phyloP scores from a whole-genome alignment of 2,329 filamentous ascomycete species.

The Botryosphaeria dothidea region DNA sequence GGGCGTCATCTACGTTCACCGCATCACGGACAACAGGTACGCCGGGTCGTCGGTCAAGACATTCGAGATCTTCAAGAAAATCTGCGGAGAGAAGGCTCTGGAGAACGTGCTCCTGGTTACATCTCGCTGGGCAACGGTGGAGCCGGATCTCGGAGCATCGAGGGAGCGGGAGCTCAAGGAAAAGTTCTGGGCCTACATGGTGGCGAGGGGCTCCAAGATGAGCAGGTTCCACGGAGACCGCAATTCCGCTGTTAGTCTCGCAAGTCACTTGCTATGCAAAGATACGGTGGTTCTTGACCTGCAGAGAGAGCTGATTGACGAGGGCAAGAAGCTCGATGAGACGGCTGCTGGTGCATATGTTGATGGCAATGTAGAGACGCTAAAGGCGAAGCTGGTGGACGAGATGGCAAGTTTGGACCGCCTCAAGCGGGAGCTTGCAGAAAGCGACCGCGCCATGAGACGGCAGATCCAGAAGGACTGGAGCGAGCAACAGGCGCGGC shows the following conservation, averaged over 20 bases:
- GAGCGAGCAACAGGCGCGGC: constrained; percentile 14
- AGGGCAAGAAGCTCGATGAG: background rate
- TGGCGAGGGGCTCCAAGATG: no score
- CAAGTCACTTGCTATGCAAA: constrained; percentile 15
- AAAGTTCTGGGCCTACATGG: no score
- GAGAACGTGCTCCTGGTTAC: no score
- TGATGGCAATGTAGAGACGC: background rate
- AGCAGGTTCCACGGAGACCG: constrained; percentile 19
- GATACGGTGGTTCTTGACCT: constrained; percentile 1
- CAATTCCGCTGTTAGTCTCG: constrained; percentile 1
- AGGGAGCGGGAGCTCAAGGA: no score
- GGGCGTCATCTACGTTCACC: no score
- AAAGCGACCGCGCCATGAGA: constrained; percentile 18
- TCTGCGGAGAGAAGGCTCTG: no score
- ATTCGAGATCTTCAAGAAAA: no score
- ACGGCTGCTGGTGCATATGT: constrained; percentile 11
- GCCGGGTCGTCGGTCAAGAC: no score
- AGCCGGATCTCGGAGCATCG: no score
- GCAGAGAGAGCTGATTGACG: background rate
- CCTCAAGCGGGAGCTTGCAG: constrained; percentile 15
- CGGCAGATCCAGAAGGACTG: constrained; percentile 18
- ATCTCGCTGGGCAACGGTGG: no score
- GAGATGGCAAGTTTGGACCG: constrained; percentile 11
- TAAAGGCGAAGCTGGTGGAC: constrained; percentile 6
- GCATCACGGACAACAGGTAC: no score